Evolutionary conservation across 148 eudicot species (phyloP), one percentile per base, ranked within the genome.

Genomic region (Oxyria digyna): DNA sequence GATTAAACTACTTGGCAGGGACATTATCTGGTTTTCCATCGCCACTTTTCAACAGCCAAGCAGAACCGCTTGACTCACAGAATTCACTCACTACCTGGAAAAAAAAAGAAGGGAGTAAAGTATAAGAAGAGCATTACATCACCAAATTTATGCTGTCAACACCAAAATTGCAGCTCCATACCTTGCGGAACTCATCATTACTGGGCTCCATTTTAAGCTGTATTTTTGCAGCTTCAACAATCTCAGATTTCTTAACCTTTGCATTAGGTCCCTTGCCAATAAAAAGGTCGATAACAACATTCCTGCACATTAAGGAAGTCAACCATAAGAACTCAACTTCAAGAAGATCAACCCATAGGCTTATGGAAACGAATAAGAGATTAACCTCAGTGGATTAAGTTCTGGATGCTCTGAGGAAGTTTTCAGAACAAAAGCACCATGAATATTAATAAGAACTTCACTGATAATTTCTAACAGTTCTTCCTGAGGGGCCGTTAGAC

Each of bases 171-270:
- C 8, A 1, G 6, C 1, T 7, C 41, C 41, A 21, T 48, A 93
- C 98, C 96, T 94, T 90, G 15, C 81, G 83, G 78, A 82, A 85
- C 64, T 84, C 98, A 54, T 8, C 57, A 8, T 59, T 46, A 40
- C 83, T 54, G 29, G 88, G 78, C 38, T 86, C 89, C 76, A 75
- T 82, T 40, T 75, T 73, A 63, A 88, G 88, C 79, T 85, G 73
- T 69, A 76, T 74, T 76, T 85, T 85, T 50, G 90, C 87, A 82
- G 97, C 98, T 81, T 82, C 92, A 54, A 80, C 21, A 75, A 94
- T 76, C 64, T 81, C 69, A 54, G 90, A 80, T 80, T 82, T 90
- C 76, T 82, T 94, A 67, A 94, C 90, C 84, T 84, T 87, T 48
- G 83, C 96, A 73, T 81, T 80, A 4, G 91, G 87, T 35, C 86